Evolutionary conservation across 2,329 filamentous ascomycete species (phyloP).

Genomic region (Tolypocladium ovalisporum): DNA sequence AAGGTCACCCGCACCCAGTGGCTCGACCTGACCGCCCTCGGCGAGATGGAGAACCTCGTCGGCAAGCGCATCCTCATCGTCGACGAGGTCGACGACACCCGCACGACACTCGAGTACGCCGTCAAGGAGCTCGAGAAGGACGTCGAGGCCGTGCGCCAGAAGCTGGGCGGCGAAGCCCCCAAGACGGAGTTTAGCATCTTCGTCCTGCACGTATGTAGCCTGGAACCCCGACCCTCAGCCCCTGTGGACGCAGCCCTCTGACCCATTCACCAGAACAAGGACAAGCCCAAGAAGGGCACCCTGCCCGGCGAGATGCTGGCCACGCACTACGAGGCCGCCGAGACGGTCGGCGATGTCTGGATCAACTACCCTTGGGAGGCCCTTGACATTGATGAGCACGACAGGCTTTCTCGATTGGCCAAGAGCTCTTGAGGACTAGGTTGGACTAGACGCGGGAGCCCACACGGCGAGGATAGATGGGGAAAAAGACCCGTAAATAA

Average conservation of each 20-base stretch:
- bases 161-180: slow-evolving; percentile 50
- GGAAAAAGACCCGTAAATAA: not conserved
- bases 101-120: slow-evolving; percentile 88
- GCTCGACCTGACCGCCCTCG: slow-evolving; percentile 78
- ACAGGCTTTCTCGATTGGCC: slow-evolving; percentile 49
- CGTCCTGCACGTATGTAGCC: slow-evolving; percentile 68
- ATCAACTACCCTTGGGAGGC: slow-evolving; percentile 99
- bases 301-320: slow-evolving; percentile 71
- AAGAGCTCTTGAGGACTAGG: slow-evolving; percentile 8
- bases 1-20: slow-evolving; percentile 97
- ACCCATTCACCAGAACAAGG: slow-evolving; percentile 62
- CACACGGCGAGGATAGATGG: not conserved
- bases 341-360: slow-evolving; percentile 90
- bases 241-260: not conserved
- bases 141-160: slow-evolving; percentile 67
- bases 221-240: not conserved
- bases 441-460: slow-evolving; percentile 1
- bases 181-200: slow-evolving; percentile 90
- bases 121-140: slow-evolving; percentile 92
- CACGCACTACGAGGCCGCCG: slow-evolving; percentile 70
- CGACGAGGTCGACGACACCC: slow-evolving; percentile 91
- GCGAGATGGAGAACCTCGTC: slow-evolving; percentile 77
- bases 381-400: slow-evolving; percentile 85
- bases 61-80: slow-evolving; percentile 89
- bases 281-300: slow-evolving; percentile 87